Base-by-base conservation (phyloP, 2,329 filamentous ascomycete genomes). In the Aspergillus quadricinctus region DNA sequence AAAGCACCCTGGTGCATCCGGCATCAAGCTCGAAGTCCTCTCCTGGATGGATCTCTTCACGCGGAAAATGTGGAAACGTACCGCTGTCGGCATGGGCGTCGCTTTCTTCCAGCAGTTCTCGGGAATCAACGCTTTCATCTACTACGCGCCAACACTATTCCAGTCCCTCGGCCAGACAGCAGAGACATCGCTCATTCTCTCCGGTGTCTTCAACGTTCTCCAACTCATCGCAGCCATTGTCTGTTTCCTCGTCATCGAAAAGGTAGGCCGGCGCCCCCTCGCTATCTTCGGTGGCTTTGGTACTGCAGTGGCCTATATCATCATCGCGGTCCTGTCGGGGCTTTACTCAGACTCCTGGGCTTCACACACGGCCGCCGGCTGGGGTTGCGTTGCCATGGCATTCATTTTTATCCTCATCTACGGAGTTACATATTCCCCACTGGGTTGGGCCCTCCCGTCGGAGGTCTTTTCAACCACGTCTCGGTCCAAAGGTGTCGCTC, bases 41-140 rank as follows among this genome's bases (percentile, higher is more conserved):
- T 68, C 72, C 3, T 81, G 80, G 80, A 53, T 65, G 1, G 79
- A 82, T 58, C 75, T 79, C 52, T 81, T 83, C 71, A 71, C 67
- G 25, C 69, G 69, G 10, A 76, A 77, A 37, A 77, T 8, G 37
- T 58, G 57, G 48, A 37, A 6, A 37, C 51, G 61, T 6, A 63
- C 57, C 0, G 53, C 67, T 4, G 75, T 78, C 9, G 77, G 69
- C 3, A 59, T 72, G n/a, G 73, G 71, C 1, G 67, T 78, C 40
- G 71, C 72, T 60, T 78, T 79, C 59, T 78, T 78, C 58, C 72
- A 78, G 56, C 76, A 78, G 55, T 77, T 78, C 29, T 59, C 55
- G 1, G 71, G 71, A 1, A 75, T 77, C 54, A 78, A 79, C 45
- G 77, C 77, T 0, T 64, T 80, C 1, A 80, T 82, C 49, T 80